Evolutionary conservation across 1,284 basidiomycete genomes (phyloP), one percentile per base, ranked within the genome.

Genomic region (Melampsora americana): DNA sequence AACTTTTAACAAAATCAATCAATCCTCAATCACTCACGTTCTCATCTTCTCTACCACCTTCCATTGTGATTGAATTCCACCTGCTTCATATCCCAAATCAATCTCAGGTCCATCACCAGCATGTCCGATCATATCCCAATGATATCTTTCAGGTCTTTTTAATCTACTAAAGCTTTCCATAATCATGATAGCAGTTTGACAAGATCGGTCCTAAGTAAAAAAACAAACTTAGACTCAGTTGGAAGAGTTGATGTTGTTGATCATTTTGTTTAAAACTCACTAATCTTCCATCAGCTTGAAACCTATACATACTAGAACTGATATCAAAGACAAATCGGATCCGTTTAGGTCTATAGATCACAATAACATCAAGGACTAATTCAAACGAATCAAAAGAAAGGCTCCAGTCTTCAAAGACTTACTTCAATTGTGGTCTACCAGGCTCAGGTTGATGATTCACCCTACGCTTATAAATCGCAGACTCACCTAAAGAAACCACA

Each of bases 241-340:
- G 1, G 20, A 20, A 16, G 14, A 1, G 12, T 9, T 39, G 39
- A 39, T 26, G 1, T 53, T 53, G 1, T 6, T 53, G 6, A 16
- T 53, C 18, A 53, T 18, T 16, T 78, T 77, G 9, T 53, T 53
- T n/a, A n/a, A 20, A 53, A 53, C 26, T 77, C 23, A 81, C 77
- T 30, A 82, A 70, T 5, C 82, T 72, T 5, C 82, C 82, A 61
- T 83, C 82, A 74, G 79, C 82, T 69, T 81, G 80, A 80, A 82
- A 82, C 61, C 79, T 77, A 70, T 82, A 82, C 82, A 82, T 82
- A 50, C 77, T 78, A 0, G 79, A 53, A 20, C 50, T 80, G 1
- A 81, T 76, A 77, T 84, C 83, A 20, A 84, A 78, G 0, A 84
- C 80, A 70, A 84, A 80, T 1, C 83, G 79, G 62, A 84, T 82